Conservation (phyloP, 225 moss, liverwort and hornwort genomes). For the Bryoerythrophyllum caledonicum region DNA sequence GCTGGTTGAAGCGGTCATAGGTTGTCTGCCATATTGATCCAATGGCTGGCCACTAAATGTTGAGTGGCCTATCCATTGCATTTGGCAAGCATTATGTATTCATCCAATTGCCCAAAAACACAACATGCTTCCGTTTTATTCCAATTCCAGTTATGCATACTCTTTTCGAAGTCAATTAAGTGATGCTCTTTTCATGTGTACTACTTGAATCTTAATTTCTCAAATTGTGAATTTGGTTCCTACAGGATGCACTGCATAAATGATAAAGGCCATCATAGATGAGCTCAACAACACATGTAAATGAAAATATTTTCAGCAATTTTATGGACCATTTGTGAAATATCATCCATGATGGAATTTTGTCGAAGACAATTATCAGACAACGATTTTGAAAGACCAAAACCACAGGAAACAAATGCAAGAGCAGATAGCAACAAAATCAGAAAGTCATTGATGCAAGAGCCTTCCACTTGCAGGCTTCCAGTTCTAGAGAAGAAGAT, state of each 20-base stretch:
- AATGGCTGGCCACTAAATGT: neutral
- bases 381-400: neutral
- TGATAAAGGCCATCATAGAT: too few relatives aligned
- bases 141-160: neutral
- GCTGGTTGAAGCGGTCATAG: neutral
- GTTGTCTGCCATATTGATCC: neutral
- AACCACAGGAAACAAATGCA: neutral
- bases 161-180: too few relatives aligned
- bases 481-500: conserved; percentile 20
- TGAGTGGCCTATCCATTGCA: neutral
- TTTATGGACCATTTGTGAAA: neutral
- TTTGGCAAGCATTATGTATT: neutral
- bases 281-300: too few relatives aligned
- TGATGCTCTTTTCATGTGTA: too few relatives aligned
- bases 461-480: conserved; percentile 37
- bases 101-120: neutral
- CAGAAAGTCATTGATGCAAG: conserved; percentile 15
- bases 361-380: neutral
- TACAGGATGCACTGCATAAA: too few relatives aligned
- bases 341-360: neutral
- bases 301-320: neutral
- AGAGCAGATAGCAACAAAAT: conserved; percentile 10
- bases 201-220: too few relatives aligned
- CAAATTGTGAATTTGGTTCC: too few relatives aligned
- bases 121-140: neutral